Percentiles rank a stretch among this genome's conserved stretches.
Evolutionary conservation across 306 rosid genomes (phyloP).

Genomic region (Dryas alaskensis): DNA sequence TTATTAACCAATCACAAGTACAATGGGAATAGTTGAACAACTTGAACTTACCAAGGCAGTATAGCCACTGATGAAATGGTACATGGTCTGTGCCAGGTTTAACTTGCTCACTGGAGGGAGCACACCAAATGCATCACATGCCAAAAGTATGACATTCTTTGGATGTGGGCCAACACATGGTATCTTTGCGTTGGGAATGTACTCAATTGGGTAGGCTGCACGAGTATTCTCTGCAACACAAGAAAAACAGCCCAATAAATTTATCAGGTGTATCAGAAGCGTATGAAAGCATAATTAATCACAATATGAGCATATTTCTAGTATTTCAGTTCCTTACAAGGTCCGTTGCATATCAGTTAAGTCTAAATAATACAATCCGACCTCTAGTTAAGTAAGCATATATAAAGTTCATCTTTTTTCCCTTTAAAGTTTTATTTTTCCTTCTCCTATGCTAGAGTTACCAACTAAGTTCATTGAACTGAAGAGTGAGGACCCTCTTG

Average conservation of each 20-base stretch:
- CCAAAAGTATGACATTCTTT: conserved; percentile 81
- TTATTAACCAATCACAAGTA: background rate
- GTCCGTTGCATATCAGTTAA: background rate
- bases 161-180: conserved; percentile 96
- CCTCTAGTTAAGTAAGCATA: too few relatives aligned
- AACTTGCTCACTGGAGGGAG: conserved; percentile 92
- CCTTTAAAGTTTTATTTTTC: too few relatives aligned
- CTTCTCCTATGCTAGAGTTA: too few relatives aligned
- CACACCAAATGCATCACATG: conserved; percentile 93
- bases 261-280: background rate
- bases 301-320: background rate
- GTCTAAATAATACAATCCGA: background rate
- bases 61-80: conserved; percentile 92
- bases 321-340: background rate
- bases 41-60: conserved; percentile 67
- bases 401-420: too few relatives aligned
- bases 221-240: conserved; percentile 74
- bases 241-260: background rate
- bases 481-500: too few relatives aligned
- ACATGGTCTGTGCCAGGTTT: conserved; percentile 85
- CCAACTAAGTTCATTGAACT: too few relatives aligned
- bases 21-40: background rate
- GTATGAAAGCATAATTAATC: background rate
- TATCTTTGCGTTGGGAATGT: conserved; percentile 79
- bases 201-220: conserved; percentile 84